A percentile compares a stretch with the other conserved stretches of the same genome.
Conservation (phyloP, 129 eudicot genomes). For the Lonicera japonica region DNA sequence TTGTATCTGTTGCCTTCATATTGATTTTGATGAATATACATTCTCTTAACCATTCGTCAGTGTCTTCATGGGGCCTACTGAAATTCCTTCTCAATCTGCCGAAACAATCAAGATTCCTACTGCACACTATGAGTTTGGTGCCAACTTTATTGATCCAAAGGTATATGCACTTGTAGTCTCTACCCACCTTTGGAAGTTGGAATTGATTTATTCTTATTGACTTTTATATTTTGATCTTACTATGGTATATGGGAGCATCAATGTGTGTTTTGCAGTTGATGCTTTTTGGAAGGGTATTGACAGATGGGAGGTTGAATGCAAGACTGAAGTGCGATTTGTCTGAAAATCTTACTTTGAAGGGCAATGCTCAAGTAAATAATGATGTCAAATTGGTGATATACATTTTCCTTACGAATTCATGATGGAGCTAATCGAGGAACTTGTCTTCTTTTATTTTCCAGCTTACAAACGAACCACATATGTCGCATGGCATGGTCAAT, state of each 20-base stretch:
- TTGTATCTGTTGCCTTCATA: background rate
- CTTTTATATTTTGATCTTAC: constrained; percentile 9
- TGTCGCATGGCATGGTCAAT: constrained; percentile 90
- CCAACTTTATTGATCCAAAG: constrained; percentile 88
- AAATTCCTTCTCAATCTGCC: constrained; percentile 80
- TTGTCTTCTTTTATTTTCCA: constrained; percentile 25
- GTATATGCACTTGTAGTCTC: constrained; percentile 31
- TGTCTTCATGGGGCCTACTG: constrained; percentile 86
- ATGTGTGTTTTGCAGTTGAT: constrained; percentile 54
- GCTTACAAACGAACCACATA: constrained; percentile 92
- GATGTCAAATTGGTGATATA: background rate
- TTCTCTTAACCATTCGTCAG: constrained; percentile 21
- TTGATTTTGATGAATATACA: background rate
- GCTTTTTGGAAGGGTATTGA: constrained; percentile 84
- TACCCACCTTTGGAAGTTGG: background rate
- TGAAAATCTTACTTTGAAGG: constrained; percentile 81
- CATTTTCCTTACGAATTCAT: background rate
- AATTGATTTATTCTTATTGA: background rate
- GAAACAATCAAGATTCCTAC: constrained; percentile 74
- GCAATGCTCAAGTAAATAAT: constrained; percentile 69
- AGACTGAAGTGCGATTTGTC: constrained; percentile 82
- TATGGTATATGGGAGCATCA: constrained; percentile 4
- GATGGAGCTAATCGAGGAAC: background rate
- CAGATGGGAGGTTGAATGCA: constrained; percentile 91
- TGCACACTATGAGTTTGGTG: constrained; percentile 89